Evolutionary conservation across 768 basidiomycete genomes (phyloP), one percentile per base, ranked within the genome.

Genomic region (Ramaria rubella): DNA sequence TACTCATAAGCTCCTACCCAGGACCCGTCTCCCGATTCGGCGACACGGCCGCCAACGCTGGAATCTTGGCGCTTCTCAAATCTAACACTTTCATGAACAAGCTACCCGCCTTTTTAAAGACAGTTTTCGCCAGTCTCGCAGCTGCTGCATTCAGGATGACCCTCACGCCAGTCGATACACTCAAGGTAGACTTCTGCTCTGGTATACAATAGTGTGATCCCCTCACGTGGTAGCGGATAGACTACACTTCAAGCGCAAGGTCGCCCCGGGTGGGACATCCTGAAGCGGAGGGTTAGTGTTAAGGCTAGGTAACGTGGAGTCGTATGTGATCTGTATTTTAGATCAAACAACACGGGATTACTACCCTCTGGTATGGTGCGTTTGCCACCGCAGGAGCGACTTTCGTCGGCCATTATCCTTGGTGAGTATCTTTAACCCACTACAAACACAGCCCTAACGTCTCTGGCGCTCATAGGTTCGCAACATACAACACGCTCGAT

Each of bases 161-260:
- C n/a, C 72, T 97, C 33, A 95, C 90, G 0, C 95, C 95, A 0
- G 79, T 97, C 50, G 94, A 97, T 70, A 94, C 94, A 1, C 64
- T 96, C 60, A 96, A 97, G 29, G 55, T 56, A 19, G 17, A 27
- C 29, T 26, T 33, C 17, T n/a, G 24, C 40, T 19, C 30, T 30
- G 11, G 19, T 26, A 9, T 1, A 21, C 23, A 12, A 5, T 48
- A 5, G 14, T 19, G 27, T 11, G 4, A 17, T 31, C 21, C 27
- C 14, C 31, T 21, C 24, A 48, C 9, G 30, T 23, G 5, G 49
- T 36, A 1, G 11, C 27, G 23, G 42, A 3, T 45, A 56, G 78
- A 98, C 95, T 4, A 97, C 93, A 1, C 73, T 97, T 71, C 95
- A 98, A 71, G 89, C 95, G 0, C 86, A 94, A 64, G 94, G 94